These are phyloP conservation scores for Carpinus viminea DNA, from an alignment of 306 rosid species.

Conservation along the genomic window DNA sequence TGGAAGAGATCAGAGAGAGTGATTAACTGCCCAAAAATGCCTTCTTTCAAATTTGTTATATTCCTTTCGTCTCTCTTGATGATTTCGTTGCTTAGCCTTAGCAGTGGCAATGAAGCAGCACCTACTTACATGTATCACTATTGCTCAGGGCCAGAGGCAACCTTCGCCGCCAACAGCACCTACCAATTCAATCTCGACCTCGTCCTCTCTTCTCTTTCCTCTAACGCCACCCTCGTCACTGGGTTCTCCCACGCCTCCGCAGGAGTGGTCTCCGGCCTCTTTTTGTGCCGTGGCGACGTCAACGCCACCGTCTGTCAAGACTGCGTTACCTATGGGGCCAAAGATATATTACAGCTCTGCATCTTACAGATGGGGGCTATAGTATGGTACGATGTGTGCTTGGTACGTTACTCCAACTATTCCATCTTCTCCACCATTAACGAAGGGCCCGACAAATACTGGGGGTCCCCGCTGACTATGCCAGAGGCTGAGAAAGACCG, in stretches of 20 bases:
- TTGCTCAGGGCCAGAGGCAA: too few species aligned
- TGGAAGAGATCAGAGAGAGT: not conserved
- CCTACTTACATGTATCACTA: too few species aligned
- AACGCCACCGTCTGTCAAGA: conserved; percentile 23
- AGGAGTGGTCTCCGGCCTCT: conserved; percentile 1
- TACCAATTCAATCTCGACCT: conserved; percentile 34
- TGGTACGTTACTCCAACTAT: conserved; percentile 35
- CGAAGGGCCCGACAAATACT: not conserved
- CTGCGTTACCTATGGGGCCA: conserved; percentile 29
- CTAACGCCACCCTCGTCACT: conserved; percentile 25
- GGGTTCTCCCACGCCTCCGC: conserved; percentile 30
- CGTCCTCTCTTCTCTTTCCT: conserved; percentile 45
- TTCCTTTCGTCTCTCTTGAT: not conserved
- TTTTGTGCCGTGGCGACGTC: conserved; percentile 15
- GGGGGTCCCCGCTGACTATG: not conserved
- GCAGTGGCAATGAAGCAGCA: too few species aligned
- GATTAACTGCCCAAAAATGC: not conserved
- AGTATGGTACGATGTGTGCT: conserved; percentile 36
- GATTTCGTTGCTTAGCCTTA: too few species aligned
- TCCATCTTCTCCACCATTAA: conserved; percentile 3
- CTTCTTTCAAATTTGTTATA: not conserved
- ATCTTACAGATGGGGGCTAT: conserved; percentile 13
- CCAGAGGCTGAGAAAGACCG: not conserved
- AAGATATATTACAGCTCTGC: not conserved
- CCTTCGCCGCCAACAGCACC: conserved; percentile 28